These are phyloP conservation scores for Podosphaera aphanis DNA, from an alignment of 2,329 filamentous ascomycete species.

Conservation along the genomic window DNA sequence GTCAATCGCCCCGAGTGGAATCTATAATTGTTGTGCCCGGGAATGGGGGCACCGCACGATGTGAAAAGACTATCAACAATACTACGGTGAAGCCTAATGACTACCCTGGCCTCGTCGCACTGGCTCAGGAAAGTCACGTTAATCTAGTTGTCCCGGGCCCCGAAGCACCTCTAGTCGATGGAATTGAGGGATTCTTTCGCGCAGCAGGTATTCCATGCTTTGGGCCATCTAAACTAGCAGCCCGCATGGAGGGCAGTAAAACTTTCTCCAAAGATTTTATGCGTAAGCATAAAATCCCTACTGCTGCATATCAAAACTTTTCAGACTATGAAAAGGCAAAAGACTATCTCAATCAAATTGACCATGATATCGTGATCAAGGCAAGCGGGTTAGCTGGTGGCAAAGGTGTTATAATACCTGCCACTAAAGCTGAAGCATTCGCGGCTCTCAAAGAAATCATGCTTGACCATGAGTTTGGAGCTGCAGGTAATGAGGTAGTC, in stretches of 20 bases:
- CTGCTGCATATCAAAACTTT: slow-evolving; percentile 79
- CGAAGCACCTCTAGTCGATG: slow-evolving; percentile 80
- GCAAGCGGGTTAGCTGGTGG: slow-evolving; percentile 77
- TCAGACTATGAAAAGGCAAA: slow-evolving; percentile 48
- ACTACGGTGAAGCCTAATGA: slow-evolving; percentile 42
- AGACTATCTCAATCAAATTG: slow-evolving; percentile 47
- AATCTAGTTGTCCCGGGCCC: slow-evolving; percentile 78
- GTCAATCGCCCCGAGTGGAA: slow-evolving; percentile 57
- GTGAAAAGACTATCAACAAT: slow-evolving; percentile 52
- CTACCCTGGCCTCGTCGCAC: slow-evolving; percentile 49
- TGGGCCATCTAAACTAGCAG: slow-evolving; percentile 64
- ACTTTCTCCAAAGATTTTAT: slow-evolving; percentile 97
- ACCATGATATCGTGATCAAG: slow-evolving; percentile 73
- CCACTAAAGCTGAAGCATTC: slow-evolving; percentile 57
- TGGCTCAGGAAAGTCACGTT: slow-evolving; percentile 49
- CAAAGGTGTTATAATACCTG: slow-evolving; percentile 65
- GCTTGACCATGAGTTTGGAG: slow-evolving; percentile 66
- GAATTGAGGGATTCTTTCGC: slow-evolving; percentile 65
- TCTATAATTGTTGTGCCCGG: slow-evolving; percentile 50
- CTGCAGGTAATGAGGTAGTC: slow-evolving; percentile 66
- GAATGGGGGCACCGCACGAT: slow-evolving; percentile 64
- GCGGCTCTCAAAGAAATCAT: slow-evolving; percentile 72
- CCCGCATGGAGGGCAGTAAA: slow-evolving; percentile 86
- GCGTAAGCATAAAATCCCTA: slow-evolving; percentile 73
- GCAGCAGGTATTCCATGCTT: slow-evolving; percentile 30